Conservation (phyloP, 257 asterid genomes). For the Ligustrum vulgare region DNA sequence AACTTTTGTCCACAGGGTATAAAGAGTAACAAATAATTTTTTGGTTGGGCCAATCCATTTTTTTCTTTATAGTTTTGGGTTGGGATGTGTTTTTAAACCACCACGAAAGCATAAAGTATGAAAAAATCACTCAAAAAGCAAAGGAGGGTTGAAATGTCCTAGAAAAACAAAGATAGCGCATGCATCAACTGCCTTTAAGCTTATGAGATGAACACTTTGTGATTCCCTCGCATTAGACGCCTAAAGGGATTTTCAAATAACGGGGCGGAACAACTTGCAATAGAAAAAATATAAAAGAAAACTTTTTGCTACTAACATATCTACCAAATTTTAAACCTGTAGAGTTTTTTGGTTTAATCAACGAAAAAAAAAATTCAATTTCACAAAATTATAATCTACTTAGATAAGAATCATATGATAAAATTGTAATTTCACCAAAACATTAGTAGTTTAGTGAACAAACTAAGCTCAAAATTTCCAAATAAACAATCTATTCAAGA, state of each 20-base stretch:
- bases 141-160: neutral
- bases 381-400: neutral
- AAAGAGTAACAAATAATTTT: neutral
- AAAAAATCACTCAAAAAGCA: neutral
- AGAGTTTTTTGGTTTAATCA: neutral
- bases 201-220: neutral
- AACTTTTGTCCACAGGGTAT: neutral
- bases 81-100: neutral
- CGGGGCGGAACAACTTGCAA: neutral
- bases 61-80: neutral
- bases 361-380: neutral
- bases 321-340: too few relatives aligned
- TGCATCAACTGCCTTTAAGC: neutral
- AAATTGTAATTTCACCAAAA: neutral
- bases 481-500: constrained; percentile 22
- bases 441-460: constrained; percentile 5
- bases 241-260: too few relatives aligned
- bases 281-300: neutral
- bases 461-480: neutral
- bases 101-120: neutral
- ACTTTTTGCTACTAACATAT: too few relatives aligned
- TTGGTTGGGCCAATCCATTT: neutral
- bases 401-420: neutral
- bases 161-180: neutral
- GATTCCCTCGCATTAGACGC: neutral